phyloP scores from a whole-genome alignment of 768 basidiomycete species.

The Lactarius indigo region DNA sequence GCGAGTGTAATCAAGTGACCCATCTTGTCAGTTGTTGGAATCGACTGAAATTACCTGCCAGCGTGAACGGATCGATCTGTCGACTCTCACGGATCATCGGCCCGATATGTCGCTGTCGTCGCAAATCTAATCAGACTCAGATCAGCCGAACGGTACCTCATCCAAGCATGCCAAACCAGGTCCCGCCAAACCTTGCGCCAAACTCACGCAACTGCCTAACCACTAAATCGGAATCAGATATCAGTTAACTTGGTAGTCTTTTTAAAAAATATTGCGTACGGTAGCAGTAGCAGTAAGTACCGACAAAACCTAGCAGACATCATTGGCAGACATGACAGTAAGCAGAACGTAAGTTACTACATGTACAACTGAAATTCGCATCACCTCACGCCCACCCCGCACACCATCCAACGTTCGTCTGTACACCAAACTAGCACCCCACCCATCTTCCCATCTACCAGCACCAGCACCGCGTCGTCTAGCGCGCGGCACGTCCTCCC shows the following conservation, averaged over 20 bases:
- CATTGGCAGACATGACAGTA: too few relatives aligned
- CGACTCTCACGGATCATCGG: neutral
- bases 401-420: too few relatives aligned
- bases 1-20: constrained; percentile 86
- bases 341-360: too few relatives aligned
- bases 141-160: neutral
- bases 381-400: too few relatives aligned
- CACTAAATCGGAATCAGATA: too few relatives aligned
- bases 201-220: neutral
- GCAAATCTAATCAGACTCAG: neutral
- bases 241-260: neutral
- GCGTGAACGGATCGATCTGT: neutral
- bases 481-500: too few relatives aligned
- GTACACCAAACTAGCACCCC: too few relatives aligned
- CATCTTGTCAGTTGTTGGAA: constrained; percentile 28
- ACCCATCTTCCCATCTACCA: too few relatives aligned
- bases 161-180: neutral
- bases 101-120: neutral
- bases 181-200: neutral
- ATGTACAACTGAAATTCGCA: too few relatives aligned
- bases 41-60: neutral
- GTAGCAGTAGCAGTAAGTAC: neutral
- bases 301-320: too few relatives aligned
- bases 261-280: neutral
- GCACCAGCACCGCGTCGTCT: too few relatives aligned